Conservation (phyloP, 805 yeast species). For the Wickerhamiella allomyrinae region DNA sequence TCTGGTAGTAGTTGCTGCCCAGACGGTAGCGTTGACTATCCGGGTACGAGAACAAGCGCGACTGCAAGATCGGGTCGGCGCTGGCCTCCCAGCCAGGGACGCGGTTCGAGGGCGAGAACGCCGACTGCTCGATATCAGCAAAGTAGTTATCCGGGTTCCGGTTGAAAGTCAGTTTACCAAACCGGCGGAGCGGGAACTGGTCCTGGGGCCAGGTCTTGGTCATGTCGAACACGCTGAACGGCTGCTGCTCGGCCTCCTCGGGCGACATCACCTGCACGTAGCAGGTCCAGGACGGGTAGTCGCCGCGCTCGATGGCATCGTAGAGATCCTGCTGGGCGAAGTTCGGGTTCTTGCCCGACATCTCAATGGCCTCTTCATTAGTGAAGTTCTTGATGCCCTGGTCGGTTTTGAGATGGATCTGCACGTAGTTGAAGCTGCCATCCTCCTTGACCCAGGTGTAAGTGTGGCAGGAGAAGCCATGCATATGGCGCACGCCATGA, state of each 20-base stretch:
- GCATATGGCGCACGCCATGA: conserved; percentile 37
- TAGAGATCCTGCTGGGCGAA: conserved; percentile 32
- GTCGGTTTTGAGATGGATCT: conserved; percentile 39
- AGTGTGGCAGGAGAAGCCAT: conserved; percentile 54
- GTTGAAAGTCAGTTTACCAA: conserved; percentile 42
- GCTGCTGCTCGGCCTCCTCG: conserved; percentile 38
- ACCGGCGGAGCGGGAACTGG: conserved; percentile 39
- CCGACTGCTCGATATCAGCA: conserved; percentile 39
- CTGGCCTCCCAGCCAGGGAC: conserved; percentile 66
- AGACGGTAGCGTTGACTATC: conserved; percentile 69
- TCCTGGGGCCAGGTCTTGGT: conserved; percentile 47
- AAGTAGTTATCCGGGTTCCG: conserved; percentile 43
- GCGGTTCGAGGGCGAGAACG: conserved; percentile 59
- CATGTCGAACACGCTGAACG: conserved; percentile 37
- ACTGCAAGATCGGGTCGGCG: conserved; percentile 65
- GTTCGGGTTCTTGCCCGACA: conserved; percentile 40
- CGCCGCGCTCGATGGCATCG: conserved; percentile 33
- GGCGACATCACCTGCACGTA: conserved; percentile 48
- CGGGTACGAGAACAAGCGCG: conserved; percentile 59
- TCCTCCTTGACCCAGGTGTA: conserved; percentile 41
- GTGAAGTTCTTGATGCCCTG: conserved; percentile 35
- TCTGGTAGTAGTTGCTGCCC: conserved; percentile 52
- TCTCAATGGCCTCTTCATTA: conserved; percentile 33
- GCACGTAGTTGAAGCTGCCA: conserved; percentile 40
- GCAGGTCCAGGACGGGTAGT: conserved; percentile 37